Percentiles rank a stretch among this genome's conserved stretches.
Evolutionary conservation across 2,329 filamentous ascomycete species (phyloP).

Genomic region (Fusarium setosum): DNA sequence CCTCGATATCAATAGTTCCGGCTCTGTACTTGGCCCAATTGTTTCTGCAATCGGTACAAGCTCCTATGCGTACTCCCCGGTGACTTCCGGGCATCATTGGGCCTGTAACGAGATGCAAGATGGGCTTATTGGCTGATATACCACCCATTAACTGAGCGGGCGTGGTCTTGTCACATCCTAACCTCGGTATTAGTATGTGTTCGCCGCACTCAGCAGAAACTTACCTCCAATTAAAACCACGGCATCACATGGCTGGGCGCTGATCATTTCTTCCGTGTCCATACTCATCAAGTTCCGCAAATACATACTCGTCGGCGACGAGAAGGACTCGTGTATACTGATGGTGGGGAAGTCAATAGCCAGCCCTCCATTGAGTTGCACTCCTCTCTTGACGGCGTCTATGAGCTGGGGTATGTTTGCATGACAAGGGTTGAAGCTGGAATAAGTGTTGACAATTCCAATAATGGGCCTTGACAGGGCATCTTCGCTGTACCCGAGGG

Average conservation of each 20-base stretch:
- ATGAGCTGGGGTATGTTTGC: slow-evolving; percentile 78
- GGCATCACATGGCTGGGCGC: slow-evolving; percentile 76
- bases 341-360: slow-evolving; percentile 81
- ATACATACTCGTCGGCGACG: slow-evolving; percentile 80
- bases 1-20: slow-evolving; percentile 75
- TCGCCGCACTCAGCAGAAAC: slow-evolving; percentile 8
- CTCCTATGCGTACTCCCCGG: slow-evolving; percentile 72
- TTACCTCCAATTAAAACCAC: slow-evolving; percentile 74
- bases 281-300: slow-evolving; percentile 81
- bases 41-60: slow-evolving; percentile 80
- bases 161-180: slow-evolving; percentile 80
- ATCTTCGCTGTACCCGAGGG: slow-evolving; percentile 78
- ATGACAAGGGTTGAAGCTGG: slow-evolving; percentile 80
- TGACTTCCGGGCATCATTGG: slow-evolving; percentile 82
- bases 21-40: slow-evolving; percentile 79
- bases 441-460: slow-evolving; percentile 81
- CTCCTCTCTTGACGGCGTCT: slow-evolving; percentile 75
- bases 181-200: rapidly evolving
- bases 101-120: slow-evolving; percentile 75
- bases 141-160: slow-evolving; percentile 82
- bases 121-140: slow-evolving; percentile 79
- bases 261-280: slow-evolving; percentile 84
- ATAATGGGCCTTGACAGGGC: slow-evolving; percentile 77
- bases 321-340: slow-evolving; percentile 76
- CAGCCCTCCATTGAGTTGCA: slow-evolving; percentile 74